Percentiles rank a stretch among this genome's conserved stretches.
Conservation (phyloP, 768 basidiomycete genomes). For the Psilocybe azurescens region DNA sequence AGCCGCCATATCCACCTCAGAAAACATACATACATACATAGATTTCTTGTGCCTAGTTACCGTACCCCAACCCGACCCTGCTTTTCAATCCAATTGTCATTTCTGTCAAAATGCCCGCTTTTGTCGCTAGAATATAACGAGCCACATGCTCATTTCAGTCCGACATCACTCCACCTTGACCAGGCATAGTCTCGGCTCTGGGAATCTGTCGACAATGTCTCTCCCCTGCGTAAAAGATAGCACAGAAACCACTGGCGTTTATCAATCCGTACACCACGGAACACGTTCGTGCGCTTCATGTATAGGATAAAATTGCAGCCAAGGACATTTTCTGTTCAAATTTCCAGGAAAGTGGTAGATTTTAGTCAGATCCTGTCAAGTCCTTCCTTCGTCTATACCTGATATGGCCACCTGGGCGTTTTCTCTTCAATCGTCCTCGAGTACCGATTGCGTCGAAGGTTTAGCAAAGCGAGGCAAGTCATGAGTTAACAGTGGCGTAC, state of each 20-base stretch:
- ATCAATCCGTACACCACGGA: background rate
- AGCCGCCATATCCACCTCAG: background rate
- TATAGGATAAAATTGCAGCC: background rate
- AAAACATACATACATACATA: background rate
- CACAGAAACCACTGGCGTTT: background rate
- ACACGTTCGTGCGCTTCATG: background rate
- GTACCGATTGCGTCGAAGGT: no score
- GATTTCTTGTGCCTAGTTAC: slow-evolving; percentile 12
- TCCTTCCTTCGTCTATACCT: background rate
- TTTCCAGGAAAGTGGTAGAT: background rate
- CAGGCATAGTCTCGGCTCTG: background rate
- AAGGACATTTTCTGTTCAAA: background rate
- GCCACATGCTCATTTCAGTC: slow-evolving; percentile 7
- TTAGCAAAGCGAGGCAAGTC: background rate
- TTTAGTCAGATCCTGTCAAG: slow-evolving; percentile 15
- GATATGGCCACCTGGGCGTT: background rate
- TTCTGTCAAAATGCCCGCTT: slow-evolving; percentile 4
- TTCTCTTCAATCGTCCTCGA: background rate
- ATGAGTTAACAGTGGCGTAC: background rate
- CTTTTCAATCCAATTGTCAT: slow-evolving; percentile 7
- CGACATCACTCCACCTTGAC: no score
- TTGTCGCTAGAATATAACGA: background rate
- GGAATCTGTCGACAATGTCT: background rate
- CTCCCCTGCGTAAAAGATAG: background rate
- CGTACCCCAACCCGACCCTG: slow-evolving; percentile 10